Evolutionary conservation across 768 basidiomycete species (phyloP).

Genomic region (Pluteus cervinus): DNA sequence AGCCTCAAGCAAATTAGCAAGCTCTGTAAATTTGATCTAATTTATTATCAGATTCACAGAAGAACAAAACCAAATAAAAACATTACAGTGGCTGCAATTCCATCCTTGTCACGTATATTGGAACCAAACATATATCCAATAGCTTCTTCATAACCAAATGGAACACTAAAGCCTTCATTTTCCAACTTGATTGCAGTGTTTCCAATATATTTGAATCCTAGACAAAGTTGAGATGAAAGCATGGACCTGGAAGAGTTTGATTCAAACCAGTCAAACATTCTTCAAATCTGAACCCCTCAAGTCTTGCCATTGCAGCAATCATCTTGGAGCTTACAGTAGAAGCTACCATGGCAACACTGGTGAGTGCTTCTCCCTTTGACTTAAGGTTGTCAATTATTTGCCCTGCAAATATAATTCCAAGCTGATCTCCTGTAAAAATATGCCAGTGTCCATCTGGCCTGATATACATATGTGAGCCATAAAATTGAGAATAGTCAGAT

Average conservation of each 20-base stretch:
- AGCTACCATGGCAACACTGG: slow-evolving; percentile 77
- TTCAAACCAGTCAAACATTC: slow-evolving; percentile 76
- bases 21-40: slow-evolving; percentile 64
- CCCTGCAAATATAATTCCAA: slow-evolving; percentile 51
- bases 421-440: slow-evolving; percentile 79
- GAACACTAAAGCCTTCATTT: slow-evolving; percentile 60
- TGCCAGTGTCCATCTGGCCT: slow-evolving; percentile 55
- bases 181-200: slow-evolving; percentile 70
- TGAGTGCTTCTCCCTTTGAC: slow-evolving; percentile 34
- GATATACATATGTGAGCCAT: slow-evolving; percentile 3
- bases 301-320: slow-evolving; percentile 68
- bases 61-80: slow-evolving; percentile 7
- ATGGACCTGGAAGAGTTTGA: slow-evolving; percentile 3
- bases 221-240: slow-evolving; percentile 6
- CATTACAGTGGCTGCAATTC: slow-evolving; percentile 77
- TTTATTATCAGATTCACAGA: background rate
- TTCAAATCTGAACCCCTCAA: slow-evolving; percentile 77
- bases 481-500: slow-evolving; percentile 4
- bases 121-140: slow-evolving; percentile 88
- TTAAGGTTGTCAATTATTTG: slow-evolving; percentile 37
- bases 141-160: slow-evolving; percentile 88
- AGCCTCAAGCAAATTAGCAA: slow-evolving; percentile 45
- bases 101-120: slow-evolving; percentile 82
- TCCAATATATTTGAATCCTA: slow-evolving; percentile 89
- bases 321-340: slow-evolving; percentile 91